Conservation (phyloP, 768 basidiomycete species). For the Hygrocybe coccinea region DNA sequence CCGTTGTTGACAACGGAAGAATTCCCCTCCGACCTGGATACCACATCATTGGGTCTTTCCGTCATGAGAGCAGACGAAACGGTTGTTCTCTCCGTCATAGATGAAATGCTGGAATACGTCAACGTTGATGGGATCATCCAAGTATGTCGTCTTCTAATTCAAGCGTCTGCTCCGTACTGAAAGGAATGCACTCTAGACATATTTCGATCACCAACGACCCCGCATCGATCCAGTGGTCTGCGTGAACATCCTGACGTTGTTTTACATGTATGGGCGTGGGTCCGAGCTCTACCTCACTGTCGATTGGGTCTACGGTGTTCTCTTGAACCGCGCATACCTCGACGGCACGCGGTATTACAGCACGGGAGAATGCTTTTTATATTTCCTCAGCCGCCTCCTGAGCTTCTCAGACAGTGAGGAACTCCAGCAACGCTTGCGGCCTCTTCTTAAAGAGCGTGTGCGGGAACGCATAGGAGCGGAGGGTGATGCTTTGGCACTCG, state of each 20-base stretch:
- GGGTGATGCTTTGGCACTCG: constrained; percentile 51
- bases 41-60: constrained; percentile 50
- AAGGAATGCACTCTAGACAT: constrained; percentile 35
- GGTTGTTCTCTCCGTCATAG: constrained; percentile 42
- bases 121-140: constrained; percentile 49
- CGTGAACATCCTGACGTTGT: constrained; percentile 46
- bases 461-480: constrained; percentile 46
- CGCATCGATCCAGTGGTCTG: constrained; percentile 53
- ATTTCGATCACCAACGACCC: constrained; percentile 47
- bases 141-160: constrained; percentile 22
- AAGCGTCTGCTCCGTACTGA: not conserved
- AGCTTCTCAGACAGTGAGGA: constrained; percentile 29
- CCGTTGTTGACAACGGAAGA: constrained; percentile 42
- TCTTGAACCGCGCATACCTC: constrained; percentile 49
- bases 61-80: constrained; percentile 32
- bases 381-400: constrained; percentile 45
- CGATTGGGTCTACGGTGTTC: constrained; percentile 46
- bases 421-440: constrained; percentile 61
- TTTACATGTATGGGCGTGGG: constrained; percentile 47
- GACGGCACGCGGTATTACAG: constrained; percentile 54
- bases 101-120: constrained; percentile 52
- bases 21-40: constrained; percentile 55
- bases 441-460: constrained; percentile 83
- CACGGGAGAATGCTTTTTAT: constrained; percentile 49
- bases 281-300: constrained; percentile 40